Evolutionary conservation across 2,329 filamentous ascomycete genomes (phyloP).

Genomic region (Aaosphaeria arxii): DNA sequence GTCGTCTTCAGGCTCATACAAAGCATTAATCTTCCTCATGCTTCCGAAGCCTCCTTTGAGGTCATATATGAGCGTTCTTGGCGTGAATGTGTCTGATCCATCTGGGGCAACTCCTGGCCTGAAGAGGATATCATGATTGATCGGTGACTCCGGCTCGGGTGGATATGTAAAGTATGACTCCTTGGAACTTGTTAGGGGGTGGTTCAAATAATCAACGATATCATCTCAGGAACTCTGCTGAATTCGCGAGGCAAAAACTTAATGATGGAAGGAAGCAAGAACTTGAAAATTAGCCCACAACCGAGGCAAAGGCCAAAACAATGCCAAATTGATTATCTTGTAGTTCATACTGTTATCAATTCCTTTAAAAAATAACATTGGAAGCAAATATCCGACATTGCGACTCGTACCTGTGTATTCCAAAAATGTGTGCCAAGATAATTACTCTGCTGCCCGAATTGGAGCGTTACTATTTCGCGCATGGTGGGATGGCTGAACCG

Average conservation of each 20-base stretch:
- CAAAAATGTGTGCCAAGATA: constrained; percentile 95
- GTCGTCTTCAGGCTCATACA: constrained; percentile 66
- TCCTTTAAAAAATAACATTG: background rate
- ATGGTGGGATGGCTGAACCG: constrained; percentile 47
- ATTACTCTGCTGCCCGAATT: constrained; percentile 90
- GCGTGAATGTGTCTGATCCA: constrained; percentile 87
- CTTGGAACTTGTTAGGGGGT: constrained; percentile 42
- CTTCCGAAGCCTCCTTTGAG: constrained; percentile 91
- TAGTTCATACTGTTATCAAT: too few relatives aligned
- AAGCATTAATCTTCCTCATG: constrained; percentile 78
- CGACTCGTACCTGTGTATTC: constrained; percentile 73
- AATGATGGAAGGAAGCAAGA: background rate
- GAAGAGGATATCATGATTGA: constrained; percentile 88
- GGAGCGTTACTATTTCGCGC: constrained; percentile 93
- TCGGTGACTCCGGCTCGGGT: constrained; percentile 59
- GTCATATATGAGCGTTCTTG: constrained; percentile 89
- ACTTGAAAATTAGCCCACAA: too few relatives aligned
- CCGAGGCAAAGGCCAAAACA: too few relatives aligned
- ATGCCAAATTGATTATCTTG: too few relatives aligned
- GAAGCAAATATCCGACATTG: background rate
- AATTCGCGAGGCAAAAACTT: background rate
- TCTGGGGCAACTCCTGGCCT: constrained; percentile 77
- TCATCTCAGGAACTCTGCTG: too few relatives aligned
- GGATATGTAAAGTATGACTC: constrained; percentile 96
- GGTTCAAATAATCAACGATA: background rate